phyloP scores from a whole-genome alignment of 208 protist species.

The Trypanosoma conorhini region DNA sequence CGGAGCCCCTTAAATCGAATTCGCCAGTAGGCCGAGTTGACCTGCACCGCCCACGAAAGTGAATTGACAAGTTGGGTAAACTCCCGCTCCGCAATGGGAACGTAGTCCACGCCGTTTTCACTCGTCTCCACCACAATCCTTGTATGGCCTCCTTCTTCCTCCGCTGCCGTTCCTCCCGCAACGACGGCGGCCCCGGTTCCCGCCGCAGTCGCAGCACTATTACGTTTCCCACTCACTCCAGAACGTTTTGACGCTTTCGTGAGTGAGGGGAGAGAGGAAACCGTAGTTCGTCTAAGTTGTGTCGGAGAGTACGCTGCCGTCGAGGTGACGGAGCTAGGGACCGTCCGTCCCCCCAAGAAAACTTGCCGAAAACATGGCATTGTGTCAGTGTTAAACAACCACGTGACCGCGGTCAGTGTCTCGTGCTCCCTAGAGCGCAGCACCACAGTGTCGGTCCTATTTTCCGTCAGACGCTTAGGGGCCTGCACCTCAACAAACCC shows the following conservation, averaged over 20 bases:
- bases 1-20: constrained; percentile 28
- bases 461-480: constrained; percentile 17
- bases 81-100: constrained; percentile 31
- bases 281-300: neutral
- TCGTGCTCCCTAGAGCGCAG: constrained; percentile 12
- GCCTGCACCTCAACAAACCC: constrained; percentile 49
- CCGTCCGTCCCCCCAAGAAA: constrained; percentile 11
- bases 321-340: neutral
- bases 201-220: neutral
- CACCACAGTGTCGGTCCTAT: constrained; percentile 22
- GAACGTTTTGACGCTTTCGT: neutral
- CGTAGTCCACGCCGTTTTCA: constrained; percentile 74
- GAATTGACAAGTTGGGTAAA: constrained; percentile 26
- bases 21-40: constrained; percentile 36
- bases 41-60: constrained; percentile 38
- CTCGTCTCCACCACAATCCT: constrained; percentile 71
- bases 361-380: constrained; percentile 26
- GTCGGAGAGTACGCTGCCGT: neutral
- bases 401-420: constrained; percentile 7
- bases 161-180: neutral
- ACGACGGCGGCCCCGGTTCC: neutral
- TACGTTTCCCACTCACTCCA: neutral
- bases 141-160: constrained; percentile 9
- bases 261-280: neutral
- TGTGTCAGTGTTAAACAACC: constrained; percentile 14